Evolutionary conservation across 1,284 basidiomycete genomes (phyloP).

Genomic region (Austroboletus novae-zelandiae): DNA sequence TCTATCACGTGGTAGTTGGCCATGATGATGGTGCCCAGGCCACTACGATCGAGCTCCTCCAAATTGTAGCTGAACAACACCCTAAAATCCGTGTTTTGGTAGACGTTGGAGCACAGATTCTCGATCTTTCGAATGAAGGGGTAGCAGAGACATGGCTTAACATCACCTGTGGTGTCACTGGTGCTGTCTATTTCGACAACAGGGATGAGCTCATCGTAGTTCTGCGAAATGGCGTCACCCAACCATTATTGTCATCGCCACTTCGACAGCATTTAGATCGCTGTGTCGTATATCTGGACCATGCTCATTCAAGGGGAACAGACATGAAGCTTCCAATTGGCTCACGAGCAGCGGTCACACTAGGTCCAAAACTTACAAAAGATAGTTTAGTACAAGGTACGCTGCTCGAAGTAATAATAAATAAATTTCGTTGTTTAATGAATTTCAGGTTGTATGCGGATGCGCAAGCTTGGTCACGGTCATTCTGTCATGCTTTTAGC

Average conservation of each 20-base stretch:
- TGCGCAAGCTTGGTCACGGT: conserved; percentile 46
- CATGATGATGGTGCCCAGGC: no score
- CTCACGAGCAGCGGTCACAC: conserved; percentile 47
- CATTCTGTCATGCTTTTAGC: conserved; percentile 49
- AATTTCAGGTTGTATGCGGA: conserved; percentile 41
- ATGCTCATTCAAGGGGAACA: conserved; percentile 54
- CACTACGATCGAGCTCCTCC: conserved; percentile 36
- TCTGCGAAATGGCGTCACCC: conserved; percentile 35
- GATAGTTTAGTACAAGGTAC: conserved; percentile 50
- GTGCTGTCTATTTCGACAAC: conserved; percentile 45
- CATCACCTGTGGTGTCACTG: conserved; percentile 30
- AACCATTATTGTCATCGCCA: conserved; percentile 41
- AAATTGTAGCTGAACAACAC: conserved; percentile 29
- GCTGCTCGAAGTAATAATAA: no score
- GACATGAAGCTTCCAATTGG: conserved; percentile 46
- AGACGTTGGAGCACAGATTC: conserved; percentile 54
- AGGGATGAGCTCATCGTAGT: conserved; percentile 41
- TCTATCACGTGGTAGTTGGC: conserved; percentile 35
- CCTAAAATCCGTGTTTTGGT: conserved; percentile 45
- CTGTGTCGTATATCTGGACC: conserved; percentile 51
- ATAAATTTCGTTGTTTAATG: not conserved
- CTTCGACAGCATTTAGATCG: conserved; percentile 37
- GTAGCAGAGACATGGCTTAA: conserved; percentile 42
- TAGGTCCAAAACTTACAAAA: conserved; percentile 51
- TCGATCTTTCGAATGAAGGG: conserved; percentile 43